Conservation (phyloP, 1,284 basidiomycete genomes). For the Amylostereum areolatum region DNA sequence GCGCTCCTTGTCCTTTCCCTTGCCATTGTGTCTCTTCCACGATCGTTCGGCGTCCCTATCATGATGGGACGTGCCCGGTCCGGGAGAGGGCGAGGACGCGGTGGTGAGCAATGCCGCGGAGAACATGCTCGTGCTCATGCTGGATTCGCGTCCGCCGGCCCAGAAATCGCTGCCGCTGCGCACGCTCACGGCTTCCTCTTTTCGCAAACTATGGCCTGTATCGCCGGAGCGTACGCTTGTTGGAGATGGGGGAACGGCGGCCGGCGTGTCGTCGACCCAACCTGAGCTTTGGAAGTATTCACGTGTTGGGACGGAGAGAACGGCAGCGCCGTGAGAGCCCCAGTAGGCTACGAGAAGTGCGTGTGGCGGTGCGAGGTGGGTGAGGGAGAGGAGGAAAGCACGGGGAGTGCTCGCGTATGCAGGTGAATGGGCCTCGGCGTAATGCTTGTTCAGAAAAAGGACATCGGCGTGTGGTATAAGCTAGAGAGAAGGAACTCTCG, state of each 20-base stretch:
- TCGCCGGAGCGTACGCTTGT: conserved; percentile 2
- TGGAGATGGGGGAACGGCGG: conserved; percentile 5
- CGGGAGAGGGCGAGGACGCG: conserved; percentile 4
- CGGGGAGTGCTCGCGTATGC: conserved; percentile 60
- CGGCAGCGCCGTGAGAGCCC: conserved; percentile 69
- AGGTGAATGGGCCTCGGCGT: conserved; percentile 51
- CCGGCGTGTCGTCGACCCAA: conserved; percentile 42
- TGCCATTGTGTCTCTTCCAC: conserved; percentile 11
- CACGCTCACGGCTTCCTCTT: conserved; percentile 41
- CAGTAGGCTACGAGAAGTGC: conserved; percentile 75
- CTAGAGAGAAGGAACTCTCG: conserved; percentile 28
- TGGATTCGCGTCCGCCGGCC: conserved; percentile 43
- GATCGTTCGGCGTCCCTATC: conserved; percentile 3
- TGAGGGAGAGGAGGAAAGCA: conserved; percentile 67
- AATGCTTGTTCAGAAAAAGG: conserved; percentile 67
- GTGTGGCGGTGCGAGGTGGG: conserved; percentile 58
- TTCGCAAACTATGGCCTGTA: conserved; percentile 1
- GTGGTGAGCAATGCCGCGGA: conserved; percentile 31
- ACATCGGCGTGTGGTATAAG: conserved; percentile 75
- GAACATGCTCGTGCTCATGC: conserved; percentile 51
- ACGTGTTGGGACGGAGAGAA: conserved; percentile 72
- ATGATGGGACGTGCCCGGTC: conserved; percentile 1
- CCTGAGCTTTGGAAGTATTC: conserved; percentile 80
- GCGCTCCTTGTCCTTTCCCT: conserved; percentile 7
- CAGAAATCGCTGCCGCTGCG: conserved; percentile 70